Evolutionary conservation across 2,329 filamentous ascomycete genomes (phyloP), one percentile per base, ranked within the genome.

Genomic region (Hypoxylon sp.): DNA sequence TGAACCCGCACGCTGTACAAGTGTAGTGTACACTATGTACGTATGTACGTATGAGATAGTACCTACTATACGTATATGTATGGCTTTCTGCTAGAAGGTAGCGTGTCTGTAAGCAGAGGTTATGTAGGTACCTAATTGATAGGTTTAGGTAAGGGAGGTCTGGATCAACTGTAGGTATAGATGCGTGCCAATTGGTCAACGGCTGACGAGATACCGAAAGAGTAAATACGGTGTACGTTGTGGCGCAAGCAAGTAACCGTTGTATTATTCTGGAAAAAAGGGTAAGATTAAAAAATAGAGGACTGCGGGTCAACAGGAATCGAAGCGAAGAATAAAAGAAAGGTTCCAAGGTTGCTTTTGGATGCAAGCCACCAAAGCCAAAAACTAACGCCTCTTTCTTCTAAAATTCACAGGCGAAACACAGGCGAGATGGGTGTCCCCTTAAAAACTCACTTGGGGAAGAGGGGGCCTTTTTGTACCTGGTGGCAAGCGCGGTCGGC

Each of bases 381-480:
- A n/a, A 52, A 56, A 28, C 32, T 51, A 58, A 56, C 65, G 49
- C 55, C 51, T 63, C 62, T 58, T 66, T 65, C 61, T 63, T 61
- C 41, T 49, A 48, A 60, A 64, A 64, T 64, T 69, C 65, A 65
- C 59, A 70, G 65, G 60, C 69, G 67, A 19, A 19, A 43, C 38
- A 11, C 9, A 43, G 38, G 38, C 38, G 38, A 19, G 38, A 43
- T 63, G 67, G 67, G 67, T 73, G 68, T 60, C 68, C 68, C 60
- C 61, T 62, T 67, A 65, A 65, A 65, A 63, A 67, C 58, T 72
- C 60, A 70, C 70, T 73, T 74, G 75, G 77, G 78, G 75, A 73
- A 75, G 72, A 72, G 72, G 65, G 63, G 69, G 67, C 69, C 76
- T 72, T 79, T 79, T 79, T 79, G 77, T 79, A 79, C 76, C 75